Evolutionary conservation across 1,284 basidiomycete genomes (phyloP).

Genomic region (Fomes fomentarius): DNA sequence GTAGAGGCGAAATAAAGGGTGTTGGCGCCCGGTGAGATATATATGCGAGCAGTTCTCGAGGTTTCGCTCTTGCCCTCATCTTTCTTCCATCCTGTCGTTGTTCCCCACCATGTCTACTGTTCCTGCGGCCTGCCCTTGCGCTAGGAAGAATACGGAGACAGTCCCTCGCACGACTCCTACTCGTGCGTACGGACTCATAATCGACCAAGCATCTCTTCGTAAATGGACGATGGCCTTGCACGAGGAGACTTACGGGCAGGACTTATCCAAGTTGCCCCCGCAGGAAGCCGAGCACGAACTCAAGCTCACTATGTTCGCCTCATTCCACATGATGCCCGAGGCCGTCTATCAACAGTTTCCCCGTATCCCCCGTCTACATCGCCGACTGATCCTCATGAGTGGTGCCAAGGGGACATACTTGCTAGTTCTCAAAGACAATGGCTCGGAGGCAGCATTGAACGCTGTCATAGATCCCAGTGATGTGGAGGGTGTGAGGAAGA

Average conservation of each 20-base stretch:
- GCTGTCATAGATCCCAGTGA: neutral
- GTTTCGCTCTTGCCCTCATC: no score
- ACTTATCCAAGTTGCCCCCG: neutral
- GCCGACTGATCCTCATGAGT: neutral
- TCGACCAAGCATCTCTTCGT: neutral
- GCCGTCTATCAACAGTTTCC: neutral
- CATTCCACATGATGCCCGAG: neutral
- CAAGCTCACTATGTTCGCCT: neutral
- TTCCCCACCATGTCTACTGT: no score
- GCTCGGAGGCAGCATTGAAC: slow-evolving; percentile 31
- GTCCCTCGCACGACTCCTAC: no score
- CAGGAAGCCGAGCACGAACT: neutral
- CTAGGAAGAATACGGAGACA: no score
- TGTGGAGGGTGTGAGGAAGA: neutral
- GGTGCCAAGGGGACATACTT: neutral
- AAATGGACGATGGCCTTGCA: neutral
- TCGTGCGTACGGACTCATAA: neutral
- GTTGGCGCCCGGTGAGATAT: no score
- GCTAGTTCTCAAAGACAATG: neutral
- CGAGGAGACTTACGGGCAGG: neutral
- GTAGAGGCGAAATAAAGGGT: no score
- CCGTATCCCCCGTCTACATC: neutral
- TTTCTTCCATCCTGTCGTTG: no score
- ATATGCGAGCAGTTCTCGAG: no score
- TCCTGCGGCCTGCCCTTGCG: no score